These are phyloP conservation scores for Verticillium tricorpus DNA, from an alignment of 2,329 filamentous ascomycete genomes.

Conservation along the genomic window DNA sequence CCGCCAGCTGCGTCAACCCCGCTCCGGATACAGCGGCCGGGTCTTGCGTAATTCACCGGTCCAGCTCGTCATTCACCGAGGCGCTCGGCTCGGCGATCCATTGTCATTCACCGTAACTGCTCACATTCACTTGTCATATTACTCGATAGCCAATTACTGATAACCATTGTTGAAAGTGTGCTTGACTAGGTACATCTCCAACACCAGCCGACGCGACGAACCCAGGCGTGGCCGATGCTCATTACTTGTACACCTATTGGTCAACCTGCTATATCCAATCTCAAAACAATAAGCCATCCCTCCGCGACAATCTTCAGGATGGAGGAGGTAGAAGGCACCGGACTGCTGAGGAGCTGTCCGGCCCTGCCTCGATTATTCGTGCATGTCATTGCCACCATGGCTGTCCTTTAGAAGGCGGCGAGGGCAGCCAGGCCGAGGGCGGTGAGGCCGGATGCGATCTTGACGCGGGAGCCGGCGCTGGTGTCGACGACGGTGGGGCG, in stretches of 20 bases:
- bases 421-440: constrained; percentile 2
- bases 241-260: neutral
- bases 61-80: neutral
- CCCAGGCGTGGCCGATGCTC: neutral
- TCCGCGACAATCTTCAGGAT: neutral
- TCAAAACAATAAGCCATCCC: neutral
- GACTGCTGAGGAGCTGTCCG: neutral
- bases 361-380: neutral
- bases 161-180: neutral
- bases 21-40: neutral
- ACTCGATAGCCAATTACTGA: neutral
- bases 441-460: constrained; percentile 5
- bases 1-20: neutral
- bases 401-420: constrained; percentile 5
- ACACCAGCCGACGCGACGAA: neutral
- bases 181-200: neutral
- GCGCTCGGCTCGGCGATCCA: neutral
- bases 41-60: neutral
- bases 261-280: neutral
- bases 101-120: neutral
- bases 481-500: constrained; percentile 4
- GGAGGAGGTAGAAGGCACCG: neutral
- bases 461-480: constrained; percentile 6
- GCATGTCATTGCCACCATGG: neutral
- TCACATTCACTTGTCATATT: neutral